These are phyloP conservation scores for Venustampulla echinocandica DNA, from an alignment of 495 filamentous ascomycete species.

Conservation along the genomic window DNA sequence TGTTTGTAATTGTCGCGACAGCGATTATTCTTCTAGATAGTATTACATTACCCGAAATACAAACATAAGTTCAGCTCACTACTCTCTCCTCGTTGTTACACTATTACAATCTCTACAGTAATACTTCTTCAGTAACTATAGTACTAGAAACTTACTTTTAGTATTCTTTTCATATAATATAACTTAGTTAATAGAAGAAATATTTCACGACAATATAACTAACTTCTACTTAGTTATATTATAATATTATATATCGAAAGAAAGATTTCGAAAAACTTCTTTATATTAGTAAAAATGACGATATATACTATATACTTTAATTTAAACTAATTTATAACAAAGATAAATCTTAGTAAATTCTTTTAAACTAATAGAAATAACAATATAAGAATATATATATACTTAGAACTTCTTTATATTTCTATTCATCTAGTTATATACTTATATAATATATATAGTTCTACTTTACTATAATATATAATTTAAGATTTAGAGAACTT, in stretches of 20 bases:
- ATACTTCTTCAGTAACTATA: constrained; percentile 7
- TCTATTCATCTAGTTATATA: too few species aligned
- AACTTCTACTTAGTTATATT: constrained; percentile 4
- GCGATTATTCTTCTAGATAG: constrained; percentile 9
- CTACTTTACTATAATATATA: too few species aligned
- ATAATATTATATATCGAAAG: constrained; percentile 4
- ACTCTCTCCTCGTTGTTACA: constrained; percentile 9
- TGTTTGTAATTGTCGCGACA: constrained; percentile 1
- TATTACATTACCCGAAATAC: constrained; percentile 7
- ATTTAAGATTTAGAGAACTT: too few species aligned
- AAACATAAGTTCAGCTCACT: constrained; percentile 6
- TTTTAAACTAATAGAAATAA: neutral
- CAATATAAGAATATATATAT: too few species aligned
- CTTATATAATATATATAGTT: too few species aligned
- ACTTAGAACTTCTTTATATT: too few species aligned
- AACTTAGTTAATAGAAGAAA: constrained; percentile 8
- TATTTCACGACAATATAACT: constrained; percentile 5
- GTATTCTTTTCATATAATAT: constrained; percentile 9
- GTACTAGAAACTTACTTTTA: constrained; percentile 6
- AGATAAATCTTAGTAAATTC: constrained; percentile 2
- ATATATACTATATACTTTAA: constrained; percentile 3
- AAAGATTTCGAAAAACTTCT: constrained; percentile 6
- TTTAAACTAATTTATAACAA: constrained; percentile 1
- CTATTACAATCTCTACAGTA: constrained; percentile 7
- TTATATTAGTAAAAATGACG: neutral